Percentiles rank a stretch among this genome's conserved stretches.
Conservation (phyloP, 2,329 filamentous ascomycete species). For the Gyromitra esculenta region DNA sequence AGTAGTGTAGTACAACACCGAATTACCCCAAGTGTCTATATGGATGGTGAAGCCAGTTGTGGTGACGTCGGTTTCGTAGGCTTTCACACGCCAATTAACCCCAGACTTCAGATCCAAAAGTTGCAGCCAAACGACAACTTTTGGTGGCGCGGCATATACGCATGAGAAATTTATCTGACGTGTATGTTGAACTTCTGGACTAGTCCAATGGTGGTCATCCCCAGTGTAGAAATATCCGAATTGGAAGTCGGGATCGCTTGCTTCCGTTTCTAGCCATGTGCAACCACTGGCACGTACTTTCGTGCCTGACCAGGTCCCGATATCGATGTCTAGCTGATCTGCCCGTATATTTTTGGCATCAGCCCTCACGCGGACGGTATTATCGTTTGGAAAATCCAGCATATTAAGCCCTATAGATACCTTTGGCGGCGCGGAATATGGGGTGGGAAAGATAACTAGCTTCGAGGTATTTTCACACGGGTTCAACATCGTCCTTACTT, state of each 20-base stretch:
- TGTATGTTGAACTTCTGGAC: background rate
- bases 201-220: background rate
- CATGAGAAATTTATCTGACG: background rate
- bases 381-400: background rate
- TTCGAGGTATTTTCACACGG: background rate
- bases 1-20: background rate
- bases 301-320: background rate
- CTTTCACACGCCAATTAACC: background rate
- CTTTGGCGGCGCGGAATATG: conserved; percentile 6
- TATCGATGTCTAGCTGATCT: background rate
- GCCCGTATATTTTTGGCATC: background rate
- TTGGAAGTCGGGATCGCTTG: conserved; percentile 14
- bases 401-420: conserved; percentile 16
- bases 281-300: background rate
- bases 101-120: background rate
- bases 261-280: conserved; percentile 10
- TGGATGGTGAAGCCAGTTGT: conserved; percentile 16
- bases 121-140: conserved; percentile 22
- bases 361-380: background rate
- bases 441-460: background rate
- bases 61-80: background rate
- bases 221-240: background rate
- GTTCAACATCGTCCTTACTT: background rate
- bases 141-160: background rate
- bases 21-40: background rate